Evolutionary conservation across 768 basidiomycete genomes (phyloP).

Genomic region (Sarcodon sp.): DNA sequence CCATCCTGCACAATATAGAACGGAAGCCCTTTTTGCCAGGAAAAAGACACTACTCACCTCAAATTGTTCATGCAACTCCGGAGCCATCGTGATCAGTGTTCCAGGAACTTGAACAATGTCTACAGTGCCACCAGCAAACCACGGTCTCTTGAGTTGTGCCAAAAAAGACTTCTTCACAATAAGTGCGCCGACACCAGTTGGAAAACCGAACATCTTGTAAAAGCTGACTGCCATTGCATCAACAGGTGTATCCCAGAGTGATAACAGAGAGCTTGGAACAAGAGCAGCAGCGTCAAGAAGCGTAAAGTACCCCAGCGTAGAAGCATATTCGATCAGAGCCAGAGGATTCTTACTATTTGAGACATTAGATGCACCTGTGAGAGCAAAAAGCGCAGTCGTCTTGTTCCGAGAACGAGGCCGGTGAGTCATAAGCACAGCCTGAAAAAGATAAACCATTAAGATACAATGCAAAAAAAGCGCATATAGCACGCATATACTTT

Average conservation of each 20-base stretch:
- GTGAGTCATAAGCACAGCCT: slow-evolving; percentile 44
- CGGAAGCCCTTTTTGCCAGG: slow-evolving; percentile 5
- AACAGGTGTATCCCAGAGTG: slow-evolving; percentile 50
- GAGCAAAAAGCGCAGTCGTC: slow-evolving; percentile 51
- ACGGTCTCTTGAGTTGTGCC: slow-evolving; percentile 47
- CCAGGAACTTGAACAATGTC: slow-evolving; percentile 79
- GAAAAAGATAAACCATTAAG: background rate
- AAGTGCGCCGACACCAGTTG: slow-evolving; percentile 74
- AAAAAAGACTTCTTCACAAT: slow-evolving; percentile 63
- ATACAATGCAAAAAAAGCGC: slow-evolving; percentile 1
- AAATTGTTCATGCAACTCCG: slow-evolving; percentile 56
- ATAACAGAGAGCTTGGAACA: slow-evolving; percentile 58
- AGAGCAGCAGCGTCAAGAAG: slow-evolving; percentile 78
- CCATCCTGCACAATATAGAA: slow-evolving; percentile 45
- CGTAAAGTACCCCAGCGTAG: slow-evolving; percentile 57
- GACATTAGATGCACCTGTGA: slow-evolving; percentile 77
- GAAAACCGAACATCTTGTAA: slow-evolving; percentile 87
- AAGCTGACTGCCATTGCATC: slow-evolving; percentile 80
- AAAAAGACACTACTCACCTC: slow-evolving; percentile 35
- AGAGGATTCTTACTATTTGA: slow-evolving; percentile 63
- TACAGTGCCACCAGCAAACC: slow-evolving; percentile 80
- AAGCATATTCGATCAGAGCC: slow-evolving; percentile 49
- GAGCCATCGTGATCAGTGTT: slow-evolving; percentile 44
- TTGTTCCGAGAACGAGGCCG: slow-evolving; percentile 30
- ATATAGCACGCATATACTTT: slow-evolving; percentile 32